phyloP scores from a whole-genome alignment of 805 yeast genomes.

The Geotrichum ghanense region DNA sequence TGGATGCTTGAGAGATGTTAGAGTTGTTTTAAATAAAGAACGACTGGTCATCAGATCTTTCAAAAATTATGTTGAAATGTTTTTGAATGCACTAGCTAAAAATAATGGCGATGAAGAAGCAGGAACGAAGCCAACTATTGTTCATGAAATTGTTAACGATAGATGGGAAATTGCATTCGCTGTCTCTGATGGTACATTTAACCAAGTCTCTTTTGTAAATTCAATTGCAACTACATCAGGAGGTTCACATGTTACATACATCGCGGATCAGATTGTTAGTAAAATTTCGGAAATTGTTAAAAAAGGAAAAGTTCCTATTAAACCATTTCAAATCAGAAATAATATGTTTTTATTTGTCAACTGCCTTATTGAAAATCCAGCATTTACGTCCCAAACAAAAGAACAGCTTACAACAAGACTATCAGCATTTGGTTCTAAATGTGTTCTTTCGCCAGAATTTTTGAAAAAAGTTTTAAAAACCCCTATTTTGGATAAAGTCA shows the following conservation, averaged over 20 bases:
- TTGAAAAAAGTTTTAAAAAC: slow-evolving; percentile 63
- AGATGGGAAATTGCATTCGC: slow-evolving; percentile 97
- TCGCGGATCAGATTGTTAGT: slow-evolving; percentile 72
- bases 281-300: slow-evolving; percentile 65
- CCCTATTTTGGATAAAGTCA: slow-evolving; percentile 54
- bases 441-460: slow-evolving; percentile 66
- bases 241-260: slow-evolving; percentile 86
- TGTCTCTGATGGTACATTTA: slow-evolving; percentile 78
- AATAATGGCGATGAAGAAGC: slow-evolving; percentile 15
- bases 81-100: slow-evolving; percentile 58
- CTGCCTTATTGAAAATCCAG: slow-evolving; percentile 90
- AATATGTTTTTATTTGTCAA: slow-evolving; percentile 86
- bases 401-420: slow-evolving; percentile 88
- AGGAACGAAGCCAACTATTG: slow-evolving; percentile 41
- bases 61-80: slow-evolving; percentile 81
- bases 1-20: slow-evolving; percentile 80
- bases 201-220: slow-evolving; percentile 93
- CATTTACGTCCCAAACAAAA: slow-evolving; percentile 94
- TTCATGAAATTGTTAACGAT: slow-evolving; percentile 70
- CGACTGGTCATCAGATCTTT: slow-evolving; percentile 60
- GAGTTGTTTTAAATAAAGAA: slow-evolving; percentile 67
- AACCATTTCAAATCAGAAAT: slow-evolving; percentile 79
- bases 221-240: slow-evolving; percentile 96
- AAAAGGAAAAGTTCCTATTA: slow-evolving; percentile 57
- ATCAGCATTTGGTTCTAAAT: slow-evolving; percentile 80